Conservation (phyloP, 2,329 filamentous ascomycete genomes). For the Pyrenophora seminiperda region DNA sequence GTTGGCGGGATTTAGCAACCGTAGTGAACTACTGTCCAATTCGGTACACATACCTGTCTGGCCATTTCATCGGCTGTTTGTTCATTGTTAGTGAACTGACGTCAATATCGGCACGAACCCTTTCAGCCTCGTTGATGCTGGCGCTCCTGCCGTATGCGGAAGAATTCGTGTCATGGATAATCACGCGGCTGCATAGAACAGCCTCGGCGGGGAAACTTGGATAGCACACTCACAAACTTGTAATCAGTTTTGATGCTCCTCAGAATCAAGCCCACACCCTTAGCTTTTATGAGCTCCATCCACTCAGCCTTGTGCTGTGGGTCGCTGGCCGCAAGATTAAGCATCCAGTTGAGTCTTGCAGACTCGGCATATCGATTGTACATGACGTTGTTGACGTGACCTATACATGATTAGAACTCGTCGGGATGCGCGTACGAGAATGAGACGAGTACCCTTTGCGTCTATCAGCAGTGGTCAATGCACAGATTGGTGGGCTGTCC, state of each 20-base stretch:
- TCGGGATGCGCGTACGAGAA: background rate
- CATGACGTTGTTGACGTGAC: slow-evolving; percentile 85
- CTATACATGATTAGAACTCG: slow-evolving; percentile 44
- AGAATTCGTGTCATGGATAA: background rate
- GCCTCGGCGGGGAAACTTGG: background rate
- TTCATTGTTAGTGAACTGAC: slow-evolving; percentile 2
- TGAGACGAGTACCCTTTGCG: slow-evolving; percentile 15
- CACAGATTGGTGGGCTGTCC: slow-evolving; percentile 29
- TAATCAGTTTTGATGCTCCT: slow-evolving; percentile 80
- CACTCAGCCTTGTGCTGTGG: slow-evolving; percentile 66
- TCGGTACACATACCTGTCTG: slow-evolving; percentile 61
- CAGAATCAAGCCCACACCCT: slow-evolving; percentile 74
- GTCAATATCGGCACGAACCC: background rate
- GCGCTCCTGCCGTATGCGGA: background rate
- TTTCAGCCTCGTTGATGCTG: too few relatives aligned
- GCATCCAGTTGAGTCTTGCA: slow-evolving; percentile 77
- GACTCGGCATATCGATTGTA: slow-evolving; percentile 86
- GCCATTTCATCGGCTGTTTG: slow-evolving; percentile 72
- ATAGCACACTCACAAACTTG: slow-evolving; percentile 72
- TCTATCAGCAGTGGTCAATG: slow-evolving; percentile 7
- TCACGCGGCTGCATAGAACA: too few relatives aligned
- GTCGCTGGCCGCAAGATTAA: slow-evolving; percentile 70
- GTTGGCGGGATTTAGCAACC: background rate
- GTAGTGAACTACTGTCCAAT: background rate
- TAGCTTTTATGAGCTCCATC: slow-evolving; percentile 70